A percentile compares a stretch with the other conserved stretches of the same genome.
phyloP scores from a whole-genome alignment of 2,329 filamentous ascomycete species.

The Penicillium griseofulvum region DNA sequence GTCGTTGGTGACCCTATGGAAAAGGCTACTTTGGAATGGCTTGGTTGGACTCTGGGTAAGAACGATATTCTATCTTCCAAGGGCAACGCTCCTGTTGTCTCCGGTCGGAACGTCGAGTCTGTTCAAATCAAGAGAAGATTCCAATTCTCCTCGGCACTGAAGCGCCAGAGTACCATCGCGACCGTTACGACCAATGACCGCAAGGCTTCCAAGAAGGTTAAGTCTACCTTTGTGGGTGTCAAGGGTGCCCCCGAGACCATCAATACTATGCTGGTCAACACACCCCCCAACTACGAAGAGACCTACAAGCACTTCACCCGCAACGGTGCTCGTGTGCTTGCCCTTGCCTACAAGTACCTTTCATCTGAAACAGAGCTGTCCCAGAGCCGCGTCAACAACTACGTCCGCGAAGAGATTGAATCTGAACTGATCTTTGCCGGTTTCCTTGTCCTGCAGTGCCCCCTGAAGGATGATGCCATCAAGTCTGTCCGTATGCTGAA shows the following conservation, averaged over 20 bases:
- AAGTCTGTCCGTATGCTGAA: conserved; percentile 95
- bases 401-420: conserved; percentile 92
- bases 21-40: conserved; percentile 83
- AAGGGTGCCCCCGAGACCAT: conserved; percentile 98
- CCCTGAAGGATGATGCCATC: conserved; percentile 93
- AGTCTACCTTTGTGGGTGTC: conserved; percentile 87
- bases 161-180: conserved; percentile 92
- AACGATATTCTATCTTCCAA: conserved; percentile 81
- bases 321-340: conserved; percentile 89
- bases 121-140: conserved; percentile 96
- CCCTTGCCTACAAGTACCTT: conserved; percentile 90
- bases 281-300: conserved; percentile 89
- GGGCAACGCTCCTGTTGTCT: conserved; percentile 38
- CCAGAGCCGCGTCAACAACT: conserved; percentile 81
- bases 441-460: conserved; percentile 92
- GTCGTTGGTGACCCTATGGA: conserved; percentile 99
- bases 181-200: conserved; percentile 71
- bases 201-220: conserved; percentile 70
- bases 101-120: conserved; percentile 57
- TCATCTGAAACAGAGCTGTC: conserved; percentile 78
- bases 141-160: conserved; percentile 95
- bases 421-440: conserved; percentile 82
- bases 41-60: conserved; percentile 89
- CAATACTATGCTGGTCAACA: conserved; percentile 79
- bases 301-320: conserved; percentile 98